Evolutionary conservation across 2,329 filamentous ascomycete genomes (phyloP).

Genomic region (Trichoderma citrinoviride): DNA sequence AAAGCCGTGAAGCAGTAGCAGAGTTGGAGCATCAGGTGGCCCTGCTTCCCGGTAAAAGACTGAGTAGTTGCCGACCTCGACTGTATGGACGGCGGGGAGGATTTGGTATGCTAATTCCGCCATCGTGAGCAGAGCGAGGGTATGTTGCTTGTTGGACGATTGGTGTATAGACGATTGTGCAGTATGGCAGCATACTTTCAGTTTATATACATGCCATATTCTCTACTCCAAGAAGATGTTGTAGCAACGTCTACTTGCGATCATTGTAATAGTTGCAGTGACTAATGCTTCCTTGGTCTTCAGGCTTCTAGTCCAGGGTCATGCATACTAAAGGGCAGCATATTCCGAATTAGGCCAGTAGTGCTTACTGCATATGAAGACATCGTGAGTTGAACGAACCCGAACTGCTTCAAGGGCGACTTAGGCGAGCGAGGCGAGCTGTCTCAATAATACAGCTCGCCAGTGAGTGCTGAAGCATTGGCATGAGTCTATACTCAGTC

Average conservation of each 20-base stretch:
- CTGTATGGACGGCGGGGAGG: not conserved
- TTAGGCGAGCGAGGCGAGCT: not conserved
- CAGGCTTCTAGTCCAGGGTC: not conserved
- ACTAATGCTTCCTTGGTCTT: not conserved
- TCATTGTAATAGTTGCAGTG: no score
- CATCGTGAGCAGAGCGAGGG: not conserved
- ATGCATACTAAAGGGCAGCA: not conserved
- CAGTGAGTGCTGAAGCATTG: not conserved
- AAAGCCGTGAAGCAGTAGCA: slow-evolving; percentile 48
- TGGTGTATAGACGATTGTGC: not conserved
- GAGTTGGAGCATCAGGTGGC: slow-evolving; percentile 30
- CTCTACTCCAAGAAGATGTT: no score
- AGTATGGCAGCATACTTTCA: no score
- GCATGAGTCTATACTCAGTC: not conserved
- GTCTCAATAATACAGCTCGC: not conserved
- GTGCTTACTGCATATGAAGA: not conserved
- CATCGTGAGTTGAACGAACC: not conserved
- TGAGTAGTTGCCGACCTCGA: slow-evolving; percentile 36
- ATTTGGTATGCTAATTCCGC: slow-evolving; percentile 8
- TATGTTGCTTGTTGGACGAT: not conserved
- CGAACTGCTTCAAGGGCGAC: not conserved
- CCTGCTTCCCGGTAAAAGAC: slow-evolving; percentile 44
- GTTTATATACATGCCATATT: no score
- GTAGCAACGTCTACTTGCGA: no score
- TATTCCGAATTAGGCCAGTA: not conserved